phyloP scores from a whole-genome alignment of 177 flowering plant genomes.

The Vitis hybrid region DNA sequence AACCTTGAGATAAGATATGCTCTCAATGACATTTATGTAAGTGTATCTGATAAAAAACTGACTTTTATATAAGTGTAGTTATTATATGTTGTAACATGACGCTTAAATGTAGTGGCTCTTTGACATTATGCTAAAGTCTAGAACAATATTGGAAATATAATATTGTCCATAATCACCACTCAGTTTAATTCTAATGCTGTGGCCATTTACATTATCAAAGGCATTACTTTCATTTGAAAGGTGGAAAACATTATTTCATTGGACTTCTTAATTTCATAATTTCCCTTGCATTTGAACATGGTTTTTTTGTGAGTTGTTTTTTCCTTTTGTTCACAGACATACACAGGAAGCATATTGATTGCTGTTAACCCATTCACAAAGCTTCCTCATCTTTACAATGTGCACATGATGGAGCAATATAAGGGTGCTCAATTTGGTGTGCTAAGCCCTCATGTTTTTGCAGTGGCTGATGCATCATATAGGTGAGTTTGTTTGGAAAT shows the following conservation, averaged over 20 bases:
- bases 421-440: constrained; percentile 94
- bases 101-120: background rate
- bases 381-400: constrained; percentile 94
- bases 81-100: background rate
- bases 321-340: constrained; percentile 52
- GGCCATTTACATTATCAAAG: no score
- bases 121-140: background rate
- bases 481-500: constrained; percentile 48
- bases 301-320: background rate
- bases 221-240: background rate
- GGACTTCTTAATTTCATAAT: background rate
- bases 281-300: background rate
- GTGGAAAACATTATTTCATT: background rate
- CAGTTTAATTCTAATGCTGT: no score
- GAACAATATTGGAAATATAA: no score
- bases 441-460: constrained; percentile 99
- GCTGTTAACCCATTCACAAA: constrained; percentile 98
- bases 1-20: constrained; percentile 86
- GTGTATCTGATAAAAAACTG: constrained; percentile 30
- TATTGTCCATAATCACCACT: no score
- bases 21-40: constrained; percentile 90
- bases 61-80: constrained; percentile 72
- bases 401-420: constrained; percentile 97
- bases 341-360: constrained; percentile 98
- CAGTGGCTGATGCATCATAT: constrained; percentile 97